These are phyloP conservation scores for Brassica rapa DNA, from an alignment of 345 rosid genomes.

Conservation along the genomic window DNA sequence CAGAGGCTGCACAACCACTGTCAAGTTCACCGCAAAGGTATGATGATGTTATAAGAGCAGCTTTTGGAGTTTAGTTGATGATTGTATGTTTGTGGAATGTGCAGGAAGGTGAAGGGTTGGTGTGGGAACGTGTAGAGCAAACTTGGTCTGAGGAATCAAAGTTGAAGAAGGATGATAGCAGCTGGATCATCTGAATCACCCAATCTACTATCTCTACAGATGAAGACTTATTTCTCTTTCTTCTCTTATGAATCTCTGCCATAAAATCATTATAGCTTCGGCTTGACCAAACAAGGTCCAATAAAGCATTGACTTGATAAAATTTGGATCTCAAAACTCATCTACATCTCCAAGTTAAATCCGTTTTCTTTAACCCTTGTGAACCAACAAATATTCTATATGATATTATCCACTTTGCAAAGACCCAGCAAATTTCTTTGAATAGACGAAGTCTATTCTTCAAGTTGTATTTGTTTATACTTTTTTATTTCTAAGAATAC, in stretches of 20 bases:
- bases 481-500: too few relatives aligned
- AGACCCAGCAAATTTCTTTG: neutral
- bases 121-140: constrained; percentile 62
- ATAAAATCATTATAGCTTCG: neutral
- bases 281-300: constrained; percentile 10
- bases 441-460: too few relatives aligned
- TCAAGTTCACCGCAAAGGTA: constrained; percentile 60
- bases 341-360: neutral
- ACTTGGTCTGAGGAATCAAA: constrained; percentile 64
- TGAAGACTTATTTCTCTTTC: constrained; percentile 8
- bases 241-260: constrained; percentile 13
- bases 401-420: neutral
- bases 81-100: neutral
- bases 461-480: neutral
- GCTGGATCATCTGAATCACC: constrained; percentile 45
- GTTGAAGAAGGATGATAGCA: constrained; percentile 44
- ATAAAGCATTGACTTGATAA: neutral
- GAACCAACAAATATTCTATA: neutral
- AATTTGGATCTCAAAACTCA: constrained; percentile 1
- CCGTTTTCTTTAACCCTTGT: neutral
- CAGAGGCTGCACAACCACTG: constrained; percentile 57
- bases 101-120: constrained; percentile 51
- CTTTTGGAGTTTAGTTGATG: neutral
- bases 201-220: neutral
- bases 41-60: constrained; percentile 12